Conservation (phyloP, 805 yeast genomes). For the Kluyveromyces siamensis region DNA sequence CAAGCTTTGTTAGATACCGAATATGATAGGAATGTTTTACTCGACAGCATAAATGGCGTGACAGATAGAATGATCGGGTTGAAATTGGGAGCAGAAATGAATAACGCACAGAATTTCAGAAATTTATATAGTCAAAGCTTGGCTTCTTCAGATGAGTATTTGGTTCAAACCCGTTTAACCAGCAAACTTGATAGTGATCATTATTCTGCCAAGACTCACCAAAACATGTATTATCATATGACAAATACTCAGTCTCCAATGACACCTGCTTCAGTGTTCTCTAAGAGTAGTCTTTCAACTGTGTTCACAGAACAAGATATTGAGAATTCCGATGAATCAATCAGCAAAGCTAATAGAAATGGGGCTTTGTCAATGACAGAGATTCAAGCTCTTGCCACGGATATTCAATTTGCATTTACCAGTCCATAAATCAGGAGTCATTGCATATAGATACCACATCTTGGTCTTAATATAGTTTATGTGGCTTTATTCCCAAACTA, state of each 20-base stretch:
- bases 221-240: neutral
- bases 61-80: constrained; percentile 2
- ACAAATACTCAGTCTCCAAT: neutral
- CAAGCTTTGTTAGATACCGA: neutral
- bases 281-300: constrained; percentile 1
- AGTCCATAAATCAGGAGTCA: neutral
- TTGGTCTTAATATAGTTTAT: neutral
- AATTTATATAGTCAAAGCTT: neutral
- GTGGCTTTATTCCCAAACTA: neutral
- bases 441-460: neutral
- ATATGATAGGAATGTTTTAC: neutral
- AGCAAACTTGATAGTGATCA: neutral
- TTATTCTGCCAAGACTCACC: neutral
- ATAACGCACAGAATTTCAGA: neutral
- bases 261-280: constrained; percentile 2
- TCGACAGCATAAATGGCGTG: neutral
- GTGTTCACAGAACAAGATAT: neutral
- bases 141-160: neutral
- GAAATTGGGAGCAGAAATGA: neutral
- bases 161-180: neutral
- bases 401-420: neutral
- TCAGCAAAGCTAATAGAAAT: neutral
- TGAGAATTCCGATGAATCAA: neutral
- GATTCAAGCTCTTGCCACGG: neutral
- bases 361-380: no score